These are phyloP conservation scores for Aspergillus sp. DNA, from an alignment of 2,329 filamentous ascomycete genomes.

Conservation along the genomic window DNA sequence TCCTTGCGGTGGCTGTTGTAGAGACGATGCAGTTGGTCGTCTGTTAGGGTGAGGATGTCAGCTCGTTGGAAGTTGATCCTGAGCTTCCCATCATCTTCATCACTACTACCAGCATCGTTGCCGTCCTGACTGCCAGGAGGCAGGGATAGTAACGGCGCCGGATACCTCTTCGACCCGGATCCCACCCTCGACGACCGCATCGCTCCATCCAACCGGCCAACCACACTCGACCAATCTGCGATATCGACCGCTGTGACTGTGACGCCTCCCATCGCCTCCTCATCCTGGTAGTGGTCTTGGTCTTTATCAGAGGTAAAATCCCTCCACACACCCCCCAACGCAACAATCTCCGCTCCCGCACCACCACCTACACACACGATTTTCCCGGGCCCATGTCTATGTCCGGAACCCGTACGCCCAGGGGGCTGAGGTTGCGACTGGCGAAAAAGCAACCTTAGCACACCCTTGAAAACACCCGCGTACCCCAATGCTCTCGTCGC, in stretches of 20 bases:
- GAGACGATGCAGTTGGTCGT: conserved; percentile 32
- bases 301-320: conserved; percentile 15
- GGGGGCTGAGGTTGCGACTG: too few relatives aligned
- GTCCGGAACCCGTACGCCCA: background rate
- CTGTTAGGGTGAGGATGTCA: conserved; percentile 42
- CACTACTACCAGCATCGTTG: background rate
- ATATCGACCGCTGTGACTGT: conserved; percentile 65
- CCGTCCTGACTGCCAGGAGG: too few relatives aligned
- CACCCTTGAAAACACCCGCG: conserved; percentile 47
- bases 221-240: conserved; percentile 64
- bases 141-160: conserved; percentile 20
- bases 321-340: conserved; percentile 48
- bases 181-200: conserved; percentile 38
- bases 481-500: conserved; percentile 79
- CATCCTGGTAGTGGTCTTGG: background rate
- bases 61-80: conserved; percentile 39
- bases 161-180: conserved; percentile 18
- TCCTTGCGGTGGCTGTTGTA: conserved; percentile 5
- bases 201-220: conserved; percentile 49
- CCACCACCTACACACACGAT: conserved; percentile 57
- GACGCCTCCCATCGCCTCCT: background rate
- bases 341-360: conserved; percentile 59
- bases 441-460: conserved; percentile 12
- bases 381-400: background rate
- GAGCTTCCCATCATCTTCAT: conserved; percentile 8